A percentile compares a stretch with the other conserved stretches of the same genome.
Conservation (phyloP, 495 filamentous ascomycete species). For the Saxophila tyrrhenica region DNA sequence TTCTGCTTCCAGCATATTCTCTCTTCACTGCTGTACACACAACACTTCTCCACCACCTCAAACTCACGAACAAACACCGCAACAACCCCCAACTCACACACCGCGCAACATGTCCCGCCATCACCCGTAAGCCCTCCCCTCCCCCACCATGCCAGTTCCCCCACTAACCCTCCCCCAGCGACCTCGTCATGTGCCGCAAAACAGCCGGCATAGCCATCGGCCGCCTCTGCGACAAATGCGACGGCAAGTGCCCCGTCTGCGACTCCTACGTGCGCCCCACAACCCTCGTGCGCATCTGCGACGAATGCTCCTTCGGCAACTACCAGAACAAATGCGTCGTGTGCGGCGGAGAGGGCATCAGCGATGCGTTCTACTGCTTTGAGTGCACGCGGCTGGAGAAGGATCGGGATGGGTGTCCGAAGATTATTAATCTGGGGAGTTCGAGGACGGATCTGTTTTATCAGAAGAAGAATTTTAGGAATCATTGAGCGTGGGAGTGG, state of each 20-base stretch:
- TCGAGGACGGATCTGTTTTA: conserved; percentile 91
- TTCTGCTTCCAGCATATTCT: too few species aligned
- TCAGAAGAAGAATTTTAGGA: conserved; percentile 49
- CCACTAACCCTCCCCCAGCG: conserved; percentile 43
- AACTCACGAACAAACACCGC: not conserved
- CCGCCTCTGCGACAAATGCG: conserved; percentile 98
- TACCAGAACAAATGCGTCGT: conserved; percentile 99
- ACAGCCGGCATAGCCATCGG: conserved; percentile 96
- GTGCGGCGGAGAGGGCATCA: conserved; percentile 96
- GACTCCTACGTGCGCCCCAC: conserved; percentile 98
- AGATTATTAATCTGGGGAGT: conserved; percentile 97
- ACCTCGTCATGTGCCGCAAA: conserved; percentile 99
- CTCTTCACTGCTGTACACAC: too few species aligned
- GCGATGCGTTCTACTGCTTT: conserved; percentile 99
- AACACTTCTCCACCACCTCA: not conserved
- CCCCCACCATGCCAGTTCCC: conserved; percentile 6
- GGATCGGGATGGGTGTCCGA: conserved; percentile 94
- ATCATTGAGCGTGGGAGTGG: conserved; percentile 20
- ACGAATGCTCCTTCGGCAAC: conserved; percentile 98
- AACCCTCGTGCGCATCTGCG: conserved; percentile 94
- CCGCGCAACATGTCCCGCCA: conserved; percentile 53
- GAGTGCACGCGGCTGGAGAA: conserved; percentile 97
- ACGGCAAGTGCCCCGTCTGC: conserved; percentile 98
- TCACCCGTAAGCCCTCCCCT: conserved; percentile 51
- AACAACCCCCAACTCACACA: not conserved